Evolutionary conservation across 176 grass and related monocot species (phyloP).

Genomic region (Avena atlantica): DNA sequence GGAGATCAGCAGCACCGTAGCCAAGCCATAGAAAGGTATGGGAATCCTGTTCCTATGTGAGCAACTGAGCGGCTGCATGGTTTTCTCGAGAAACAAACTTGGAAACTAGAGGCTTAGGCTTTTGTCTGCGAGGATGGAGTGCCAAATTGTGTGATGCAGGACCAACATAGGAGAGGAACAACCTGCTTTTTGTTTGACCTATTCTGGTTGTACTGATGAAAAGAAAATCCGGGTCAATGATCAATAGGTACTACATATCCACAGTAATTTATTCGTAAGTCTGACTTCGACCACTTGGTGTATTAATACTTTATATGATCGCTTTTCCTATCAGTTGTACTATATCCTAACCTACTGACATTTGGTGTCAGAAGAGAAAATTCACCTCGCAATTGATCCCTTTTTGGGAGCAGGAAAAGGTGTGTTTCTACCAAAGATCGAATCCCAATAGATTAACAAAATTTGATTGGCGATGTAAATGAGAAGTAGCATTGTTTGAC

Average conservation of each 20-base stretch:
- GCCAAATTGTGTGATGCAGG: neutral
- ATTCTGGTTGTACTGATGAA: too few relatives aligned
- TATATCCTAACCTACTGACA: too few relatives aligned
- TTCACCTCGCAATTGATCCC: too few relatives aligned
- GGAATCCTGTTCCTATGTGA: neutral
- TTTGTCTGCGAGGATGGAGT: too few relatives aligned
- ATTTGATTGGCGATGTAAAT: neutral
- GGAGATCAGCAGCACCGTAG: too few relatives aligned
- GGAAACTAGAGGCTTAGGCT: neutral
- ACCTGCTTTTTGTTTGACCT: neutral
- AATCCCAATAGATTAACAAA: too few relatives aligned
- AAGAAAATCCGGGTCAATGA: neutral
- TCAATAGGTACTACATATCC: neutral
- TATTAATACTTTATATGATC: too few relatives aligned
- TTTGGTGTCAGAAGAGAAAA: too few relatives aligned
- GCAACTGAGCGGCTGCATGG: neutral
- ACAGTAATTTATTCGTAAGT: neutral
- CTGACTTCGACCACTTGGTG: neutral
- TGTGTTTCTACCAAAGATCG: too few relatives aligned
- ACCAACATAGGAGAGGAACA: neutral
- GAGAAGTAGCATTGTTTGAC: neutral
- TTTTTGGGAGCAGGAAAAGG: too few relatives aligned
- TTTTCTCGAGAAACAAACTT: neutral
- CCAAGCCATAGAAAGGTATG: neutral
- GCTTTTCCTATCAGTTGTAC: too few relatives aligned